Evolutionary conservation across 148 eudicot species (phyloP).

Genomic region (Rhododendron mucronatum): DNA sequence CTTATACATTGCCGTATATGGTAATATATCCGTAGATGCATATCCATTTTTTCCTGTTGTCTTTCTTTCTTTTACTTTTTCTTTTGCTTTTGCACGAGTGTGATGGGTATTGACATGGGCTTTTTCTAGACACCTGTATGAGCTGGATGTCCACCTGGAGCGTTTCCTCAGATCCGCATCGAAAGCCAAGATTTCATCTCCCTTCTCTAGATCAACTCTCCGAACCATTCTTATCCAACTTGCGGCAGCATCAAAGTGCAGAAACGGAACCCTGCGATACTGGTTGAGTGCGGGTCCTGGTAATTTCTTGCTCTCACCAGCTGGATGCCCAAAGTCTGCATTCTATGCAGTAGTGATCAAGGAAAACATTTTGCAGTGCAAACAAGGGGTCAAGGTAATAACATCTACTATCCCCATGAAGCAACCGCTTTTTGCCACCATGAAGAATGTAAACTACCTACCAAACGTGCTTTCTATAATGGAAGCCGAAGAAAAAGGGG

Average conservation of each 20-base stretch:
- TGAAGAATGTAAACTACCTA: constrained; percentile 72
- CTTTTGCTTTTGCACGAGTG: neutral
- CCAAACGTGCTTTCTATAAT: constrained; percentile 63
- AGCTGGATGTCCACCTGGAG: constrained; percentile 66
- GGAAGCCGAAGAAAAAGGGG: constrained; percentile 70
- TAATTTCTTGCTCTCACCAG: constrained; percentile 54
- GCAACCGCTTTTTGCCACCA: constrained; percentile 55
- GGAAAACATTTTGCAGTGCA: constrained; percentile 46
- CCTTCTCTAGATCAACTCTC: constrained; percentile 50
- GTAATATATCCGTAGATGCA: neutral
- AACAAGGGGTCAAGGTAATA: constrained; percentile 59
- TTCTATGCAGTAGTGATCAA: constrained; percentile 65
- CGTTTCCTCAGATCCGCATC: constrained; percentile 67
- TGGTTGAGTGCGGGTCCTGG: constrained; percentile 79
- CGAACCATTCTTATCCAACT: constrained; percentile 62
- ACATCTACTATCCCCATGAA: constrained; percentile 66
- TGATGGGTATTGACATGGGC: neutral
- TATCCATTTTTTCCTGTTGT: neutral
- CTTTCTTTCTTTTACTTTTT: neutral
- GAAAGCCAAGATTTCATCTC: constrained; percentile 47
- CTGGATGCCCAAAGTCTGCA: constrained; percentile 47
- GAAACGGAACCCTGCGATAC: constrained; percentile 57
- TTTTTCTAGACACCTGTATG: constrained; percentile 46
- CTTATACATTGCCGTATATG: neutral
- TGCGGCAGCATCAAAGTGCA: constrained; percentile 50